Evolutionary conservation across 352 stramenopile species (phyloP).

Genomic region (Phytophthora europaea): DNA sequence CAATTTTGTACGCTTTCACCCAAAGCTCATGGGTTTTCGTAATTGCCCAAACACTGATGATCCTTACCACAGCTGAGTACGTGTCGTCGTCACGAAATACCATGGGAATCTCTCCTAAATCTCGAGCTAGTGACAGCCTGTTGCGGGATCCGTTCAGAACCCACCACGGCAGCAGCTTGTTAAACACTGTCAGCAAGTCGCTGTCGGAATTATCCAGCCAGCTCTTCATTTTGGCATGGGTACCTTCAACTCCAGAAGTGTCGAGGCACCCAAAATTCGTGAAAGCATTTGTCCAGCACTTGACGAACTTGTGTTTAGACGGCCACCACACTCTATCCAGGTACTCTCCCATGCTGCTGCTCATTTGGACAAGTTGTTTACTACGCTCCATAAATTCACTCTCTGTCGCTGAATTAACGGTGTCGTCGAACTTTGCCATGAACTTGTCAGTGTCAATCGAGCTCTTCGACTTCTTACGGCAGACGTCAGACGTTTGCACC

Average conservation of each 20-base stretch:
- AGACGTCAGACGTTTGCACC: not conserved
- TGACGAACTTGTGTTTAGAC: not conserved
- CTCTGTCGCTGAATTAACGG: not conserved
- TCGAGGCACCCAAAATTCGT: not conserved
- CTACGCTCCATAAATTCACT: not conserved
- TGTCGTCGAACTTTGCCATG: not conserved
- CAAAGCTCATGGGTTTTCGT: not conserved
- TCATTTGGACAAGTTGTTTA: not conserved
- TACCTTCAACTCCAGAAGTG: conserved; percentile 6
- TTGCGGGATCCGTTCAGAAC: not conserved
- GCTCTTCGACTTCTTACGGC: conserved; percentile 1
- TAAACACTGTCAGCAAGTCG: conserved; percentile 2
- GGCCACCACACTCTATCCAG: not conserved
- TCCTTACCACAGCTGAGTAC: not conserved
- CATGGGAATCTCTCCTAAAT: not conserved
- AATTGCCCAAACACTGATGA: not conserved
- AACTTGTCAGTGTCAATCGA: not conserved
- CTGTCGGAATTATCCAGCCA: conserved; percentile 1
- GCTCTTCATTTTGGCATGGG: conserved; percentile 6
- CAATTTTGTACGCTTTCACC: not conserved
- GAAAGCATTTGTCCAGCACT: not conserved
- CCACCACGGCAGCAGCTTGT: not conserved
- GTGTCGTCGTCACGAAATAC: not conserved
- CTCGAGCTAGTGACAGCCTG: not conserved
- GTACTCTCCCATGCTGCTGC: not conserved